phyloP scores from a whole-genome alignment of 192 early-diverging fungal genomes.

The Phycomyces blakesleeanus region DNA sequence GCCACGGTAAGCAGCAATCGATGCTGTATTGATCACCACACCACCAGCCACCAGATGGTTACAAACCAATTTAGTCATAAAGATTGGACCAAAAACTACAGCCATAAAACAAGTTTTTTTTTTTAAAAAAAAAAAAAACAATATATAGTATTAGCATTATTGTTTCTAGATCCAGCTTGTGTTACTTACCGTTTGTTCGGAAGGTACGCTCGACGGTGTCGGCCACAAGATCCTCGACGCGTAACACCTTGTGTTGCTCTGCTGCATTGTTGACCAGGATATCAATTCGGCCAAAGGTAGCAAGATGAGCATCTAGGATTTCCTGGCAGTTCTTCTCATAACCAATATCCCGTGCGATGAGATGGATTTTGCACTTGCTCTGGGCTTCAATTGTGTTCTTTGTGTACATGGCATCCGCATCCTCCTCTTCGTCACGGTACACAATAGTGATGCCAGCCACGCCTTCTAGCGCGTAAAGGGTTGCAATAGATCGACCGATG shows the following conservation, averaged over 20 bases:
- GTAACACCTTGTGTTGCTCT: conserved; percentile 38
- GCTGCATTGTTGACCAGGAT: conserved; percentile 44
- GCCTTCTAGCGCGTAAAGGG: conserved; percentile 48
- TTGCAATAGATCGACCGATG: conserved; percentile 51
- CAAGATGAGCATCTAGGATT: conserved; percentile 36
- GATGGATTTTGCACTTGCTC: conserved; percentile 22
- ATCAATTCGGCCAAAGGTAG: conserved; percentile 40
- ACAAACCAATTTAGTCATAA: conserved; percentile 43
- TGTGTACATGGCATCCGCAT: conserved; percentile 47
- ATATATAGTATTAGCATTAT: too few relatives aligned
- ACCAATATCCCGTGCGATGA: conserved; percentile 40
- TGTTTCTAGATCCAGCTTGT: background rate
- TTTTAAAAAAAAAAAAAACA: background rate
- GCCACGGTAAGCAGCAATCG: conserved; percentile 51
- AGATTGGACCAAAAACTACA: conserved; percentile 46
- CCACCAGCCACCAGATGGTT: conserved; percentile 40
- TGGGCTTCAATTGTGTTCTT: conserved; percentile 37
- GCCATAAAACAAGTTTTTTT: background rate
- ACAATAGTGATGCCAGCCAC: conserved; percentile 47
- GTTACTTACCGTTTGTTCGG: conserved; percentile 33
- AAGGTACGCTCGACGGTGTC: conserved; percentile 48
- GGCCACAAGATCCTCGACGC: conserved; percentile 35
- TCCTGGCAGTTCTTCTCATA: conserved; percentile 38
- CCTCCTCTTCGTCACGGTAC: conserved; percentile 49
- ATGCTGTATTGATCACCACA: conserved; percentile 49